Conservation (phyloP, 1,284 basidiomycete species). For the Gymnopus androsaceus region DNA sequence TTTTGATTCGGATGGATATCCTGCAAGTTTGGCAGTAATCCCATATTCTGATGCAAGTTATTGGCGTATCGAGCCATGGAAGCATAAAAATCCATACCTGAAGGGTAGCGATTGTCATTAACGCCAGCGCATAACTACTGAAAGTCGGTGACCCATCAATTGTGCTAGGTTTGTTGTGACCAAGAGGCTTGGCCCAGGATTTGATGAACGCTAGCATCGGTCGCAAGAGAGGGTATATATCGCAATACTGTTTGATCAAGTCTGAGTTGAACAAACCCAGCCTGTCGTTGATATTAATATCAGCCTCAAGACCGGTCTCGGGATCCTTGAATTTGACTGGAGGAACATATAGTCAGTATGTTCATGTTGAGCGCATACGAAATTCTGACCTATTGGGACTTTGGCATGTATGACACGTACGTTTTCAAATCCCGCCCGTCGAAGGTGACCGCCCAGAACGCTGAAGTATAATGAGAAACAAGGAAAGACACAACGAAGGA, state of each 20-base stretch:
- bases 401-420: conserved; percentile 36
- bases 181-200: conserved; percentile 52
- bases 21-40: conserved; percentile 55
- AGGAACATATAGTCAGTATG: not conserved
- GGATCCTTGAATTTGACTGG: conserved; percentile 57
- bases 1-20: not conserved
- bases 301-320: conserved; percentile 44
- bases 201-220: conserved; percentile 49
- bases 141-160: conserved; percentile 37
- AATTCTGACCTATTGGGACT: conserved; percentile 29
- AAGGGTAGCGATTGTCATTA: conserved; percentile 59
- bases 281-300: conserved; percentile 61
- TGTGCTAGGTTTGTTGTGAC: conserved; percentile 47
- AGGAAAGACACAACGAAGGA: not conserved
- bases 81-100: conserved; percentile 44
- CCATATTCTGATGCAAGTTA: conserved; percentile 33
- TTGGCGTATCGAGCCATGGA: not conserved
- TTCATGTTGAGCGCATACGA: not conserved
- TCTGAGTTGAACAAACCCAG: conserved; percentile 53
- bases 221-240: conserved; percentile 41
- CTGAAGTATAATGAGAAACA: conserved; percentile 24
- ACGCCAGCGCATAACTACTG: conserved; percentile 57
- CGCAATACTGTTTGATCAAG: conserved; percentile 50
- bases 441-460: conserved; percentile 19
- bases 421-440: conserved; percentile 33